Base-by-base conservation (phyloP, 768 basidiomycete genomes). In the Mycena chlorophos region DNA sequence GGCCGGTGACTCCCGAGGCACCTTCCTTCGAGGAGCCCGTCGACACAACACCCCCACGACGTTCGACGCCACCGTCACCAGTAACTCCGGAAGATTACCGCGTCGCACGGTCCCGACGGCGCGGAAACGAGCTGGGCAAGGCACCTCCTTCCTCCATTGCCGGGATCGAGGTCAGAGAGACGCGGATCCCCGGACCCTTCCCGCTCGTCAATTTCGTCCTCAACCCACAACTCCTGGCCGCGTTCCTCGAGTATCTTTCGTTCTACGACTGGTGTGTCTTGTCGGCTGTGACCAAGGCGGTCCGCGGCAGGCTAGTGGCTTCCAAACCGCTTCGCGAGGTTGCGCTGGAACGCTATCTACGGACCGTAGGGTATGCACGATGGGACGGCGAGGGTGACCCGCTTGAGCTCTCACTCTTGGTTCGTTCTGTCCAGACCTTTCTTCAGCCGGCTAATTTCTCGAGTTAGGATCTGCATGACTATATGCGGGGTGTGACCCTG, bases 401-500 rank as follows among this genome's bases (percentile, higher is more conserved):
- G 4, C 62, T 93, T 31, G 70, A 74, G 19, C 63, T 94, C 54
- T 38, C 19, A 27, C 38, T 38, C 17, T n/a, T 51, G 37, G 29
- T 31, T 17, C 38, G 17, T 13, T 53, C 30, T 10, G 8, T 52
- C 22, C 40, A 17, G 29, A 27, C 25, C 23, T 55, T 52, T 8
- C 57, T 66, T 22, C 68, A 56, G 37, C 28, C 56, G 51, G 31
- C 31, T 34, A 34, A 34, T 8, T 34, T 34, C 31, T n/a, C n/a
- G 16, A 45, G 16, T n/a, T 62, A 91, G 88, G 91, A 94, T 69
- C 76, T 94, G 37, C 82, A 82, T 63, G 81, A 87, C 49, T 94
- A 92, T 63, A 85, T 92, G 82, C 80, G 84, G 43, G 89, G 89
- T 2, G 86, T 92, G 4, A 85, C 84, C 4, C 81, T 88, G 23